Percentiles rank a stretch among this genome's conserved stretches.
Evolutionary conservation across 352 stramenopile genomes (phyloP).

Genomic region (Globisporangium mamillatum): DNA sequence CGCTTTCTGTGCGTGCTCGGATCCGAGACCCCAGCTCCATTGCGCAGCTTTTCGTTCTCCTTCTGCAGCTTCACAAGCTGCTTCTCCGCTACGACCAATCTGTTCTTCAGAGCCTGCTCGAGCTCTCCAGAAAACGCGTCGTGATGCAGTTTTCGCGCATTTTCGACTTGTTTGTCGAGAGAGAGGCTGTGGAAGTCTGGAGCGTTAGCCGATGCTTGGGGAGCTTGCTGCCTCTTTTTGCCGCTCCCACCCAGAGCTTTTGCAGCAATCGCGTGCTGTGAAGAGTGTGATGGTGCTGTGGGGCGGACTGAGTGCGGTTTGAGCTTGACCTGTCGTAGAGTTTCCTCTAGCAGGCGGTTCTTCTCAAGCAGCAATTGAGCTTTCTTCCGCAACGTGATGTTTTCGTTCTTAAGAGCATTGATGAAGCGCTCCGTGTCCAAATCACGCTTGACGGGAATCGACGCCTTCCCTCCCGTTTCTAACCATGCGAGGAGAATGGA

Average conservation of each 20-base stretch:
- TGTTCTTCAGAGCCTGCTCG: slow-evolving; percentile 68
- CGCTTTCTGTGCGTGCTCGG: slow-evolving; percentile 7
- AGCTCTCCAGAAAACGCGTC: slow-evolving; percentile 55
- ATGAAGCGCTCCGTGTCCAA: slow-evolving; percentile 83
- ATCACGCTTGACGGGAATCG: slow-evolving; percentile 45
- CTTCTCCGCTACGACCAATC: slow-evolving; percentile 66
- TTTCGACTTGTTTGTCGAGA: slow-evolving; percentile 42
- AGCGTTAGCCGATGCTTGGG: slow-evolving; percentile 9
- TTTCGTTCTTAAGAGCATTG: slow-evolving; percentile 75
- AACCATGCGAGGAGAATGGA: slow-evolving; percentile 11
- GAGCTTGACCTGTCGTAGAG: slow-evolving; percentile 31
- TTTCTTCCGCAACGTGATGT: slow-evolving; percentile 66
- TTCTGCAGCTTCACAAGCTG: slow-evolving; percentile 63
- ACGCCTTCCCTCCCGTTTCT: slow-evolving; percentile 28
- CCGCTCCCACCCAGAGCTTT: slow-evolving; percentile 15
- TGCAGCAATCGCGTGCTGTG: background rate
- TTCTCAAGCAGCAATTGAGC: slow-evolving; percentile 67
- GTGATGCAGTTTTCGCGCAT: slow-evolving; percentile 44
- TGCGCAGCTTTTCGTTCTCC: slow-evolving; percentile 64
- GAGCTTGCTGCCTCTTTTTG: slow-evolving; percentile 1
- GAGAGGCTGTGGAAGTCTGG: slow-evolving; percentile 26
- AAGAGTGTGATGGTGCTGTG: background rate
- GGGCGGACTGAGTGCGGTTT: slow-evolving; percentile 18
- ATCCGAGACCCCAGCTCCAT: background rate
- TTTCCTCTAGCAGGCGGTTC: slow-evolving; percentile 65